Evolutionary conservation across 2,329 filamentous ascomycete species (phyloP).

Genomic region (Hymenoscyphus fraxineus): DNA sequence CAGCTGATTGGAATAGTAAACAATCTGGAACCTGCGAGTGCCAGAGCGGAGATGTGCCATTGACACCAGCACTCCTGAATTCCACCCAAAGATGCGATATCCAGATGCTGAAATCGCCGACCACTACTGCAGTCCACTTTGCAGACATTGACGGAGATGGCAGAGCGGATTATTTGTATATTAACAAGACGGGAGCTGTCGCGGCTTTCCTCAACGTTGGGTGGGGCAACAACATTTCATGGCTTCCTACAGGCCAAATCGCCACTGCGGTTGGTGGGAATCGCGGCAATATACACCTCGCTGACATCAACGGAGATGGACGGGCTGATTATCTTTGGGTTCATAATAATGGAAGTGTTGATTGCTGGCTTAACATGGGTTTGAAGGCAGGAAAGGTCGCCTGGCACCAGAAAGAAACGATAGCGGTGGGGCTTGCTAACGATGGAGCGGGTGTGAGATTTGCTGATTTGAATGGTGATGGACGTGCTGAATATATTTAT

Average conservation of each 20-base stretch:
- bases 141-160: constrained; percentile 19
- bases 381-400: constrained; percentile 3
- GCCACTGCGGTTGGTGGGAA: constrained; percentile 2
- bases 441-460: constrained; percentile 9
- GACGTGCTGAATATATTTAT: constrained; percentile 11
- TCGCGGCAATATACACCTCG: constrained; percentile 6
- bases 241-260: constrained; percentile 8
- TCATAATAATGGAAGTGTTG: constrained; percentile 4
- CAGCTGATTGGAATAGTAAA: neutral
- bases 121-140: constrained; percentile 6
- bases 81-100: constrained; percentile 2
- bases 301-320: constrained; percentile 15
- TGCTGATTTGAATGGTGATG: constrained; percentile 13
- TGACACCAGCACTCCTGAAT: neutral
- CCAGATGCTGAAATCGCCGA: neutral
- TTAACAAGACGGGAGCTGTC: constrained; percentile 10
- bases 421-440: constrained; percentile 7
- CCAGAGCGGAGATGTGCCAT: neutral
- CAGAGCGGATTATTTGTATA: constrained; percentile 12
- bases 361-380: constrained; percentile 7
- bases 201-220: constrained; percentile 8
- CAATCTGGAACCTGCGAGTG: neutral
- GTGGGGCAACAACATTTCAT: neutral
- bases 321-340: constrained; percentile 14
- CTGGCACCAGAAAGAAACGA: constrained; percentile 1